phyloP scores from a whole-genome alignment of 371 early-diverging fungal species.

The Mortierella sp. region DNA sequence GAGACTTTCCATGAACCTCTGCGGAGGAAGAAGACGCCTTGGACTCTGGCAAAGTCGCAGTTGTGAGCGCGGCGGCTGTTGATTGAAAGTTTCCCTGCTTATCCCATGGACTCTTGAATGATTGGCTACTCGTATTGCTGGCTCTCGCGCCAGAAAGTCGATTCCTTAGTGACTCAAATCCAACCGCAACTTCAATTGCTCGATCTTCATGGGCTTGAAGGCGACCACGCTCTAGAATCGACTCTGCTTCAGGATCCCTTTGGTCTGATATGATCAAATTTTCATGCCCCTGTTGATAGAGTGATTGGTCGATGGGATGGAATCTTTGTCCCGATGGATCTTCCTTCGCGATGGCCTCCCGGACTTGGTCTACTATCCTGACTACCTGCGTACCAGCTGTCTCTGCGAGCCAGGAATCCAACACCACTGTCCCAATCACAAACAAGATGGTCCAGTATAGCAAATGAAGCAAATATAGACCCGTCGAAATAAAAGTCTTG shows the following conservation, averaged over 20 bases:
- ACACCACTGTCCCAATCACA: constrained; percentile 53
- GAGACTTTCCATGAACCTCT: neutral
- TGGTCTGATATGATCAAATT: neutral
- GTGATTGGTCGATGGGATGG: neutral
- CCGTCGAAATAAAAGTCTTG: constrained; percentile 39
- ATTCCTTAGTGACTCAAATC: constrained; percentile 36
- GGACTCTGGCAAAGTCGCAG: neutral
- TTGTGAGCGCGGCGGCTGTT: constrained; percentile 15
- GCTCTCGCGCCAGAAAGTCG: constrained; percentile 14
- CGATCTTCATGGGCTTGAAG: constrained; percentile 38
- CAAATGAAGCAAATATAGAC: constrained; percentile 54
- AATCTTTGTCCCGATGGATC: neutral
- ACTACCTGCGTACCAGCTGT: constrained; percentile 57
- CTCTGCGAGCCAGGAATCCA: constrained; percentile 59
- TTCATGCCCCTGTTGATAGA: neutral
- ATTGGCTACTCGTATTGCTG: neutral
- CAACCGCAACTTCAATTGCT: constrained; percentile 40
- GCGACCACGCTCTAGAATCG: neutral
- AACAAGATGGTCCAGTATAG: constrained; percentile 59
- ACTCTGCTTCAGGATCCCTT: neutral
- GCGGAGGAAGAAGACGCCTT: neutral
- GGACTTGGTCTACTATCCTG: constrained; percentile 54
- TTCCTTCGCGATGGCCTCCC: constrained; percentile 27
- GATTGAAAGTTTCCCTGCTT: constrained; percentile 15
- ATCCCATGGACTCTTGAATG: constrained; percentile 21